Base-by-base conservation (phyloP, 139 green algal genomes). In the Picochlorum costavermella region DNA sequence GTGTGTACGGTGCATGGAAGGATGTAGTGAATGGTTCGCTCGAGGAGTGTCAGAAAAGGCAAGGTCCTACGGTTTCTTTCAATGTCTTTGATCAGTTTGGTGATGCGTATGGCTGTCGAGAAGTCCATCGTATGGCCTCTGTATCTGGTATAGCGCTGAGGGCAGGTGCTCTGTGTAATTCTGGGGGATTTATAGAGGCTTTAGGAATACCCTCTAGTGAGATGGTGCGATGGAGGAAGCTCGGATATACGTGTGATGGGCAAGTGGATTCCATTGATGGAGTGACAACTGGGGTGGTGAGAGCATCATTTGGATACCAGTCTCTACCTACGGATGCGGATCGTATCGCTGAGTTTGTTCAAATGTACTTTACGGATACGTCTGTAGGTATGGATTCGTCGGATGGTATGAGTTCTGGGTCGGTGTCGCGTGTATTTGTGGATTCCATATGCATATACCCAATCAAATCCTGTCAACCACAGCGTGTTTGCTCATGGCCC, bases 81-180 rank as follows among this genome's bases (percentile, higher is more conserved):
- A 96, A 91, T 71, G 11, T 96, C 50, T 20, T 85, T 43, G 58
- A 79, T 0, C 20, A 72, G 3, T 83, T 92, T 62, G 85, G 90
- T 26, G 67, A 30, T 17, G 88, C 56, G 36, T 80, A 95, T 44
- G 88, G 90, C 2, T 82, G 90, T 65, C 72, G 70, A 48, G 68
- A 33, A 26, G 84, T 90, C 23, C 70, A 80, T 29, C 78, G 75
- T 31, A 70, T 97, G 51, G 90, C 89, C 14, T 73, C 33, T 1
- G 67, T 90, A 55, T 60, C 76, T 30, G 57, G 77, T 55, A 85
- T 96, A 37, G 36, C 70, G 8, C 75, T 95, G 48, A 77, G 91
- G 33, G 81, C 78, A 11, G 91, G 91, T 45, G 91, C 83, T 74
- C 88, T 94, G 69, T 97, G 91, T 72, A 97, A 97, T 74, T 92